Evolutionary conservation across 2,329 filamentous ascomycete genomes (phyloP), one percentile per base, ranked within the genome.

Genomic region (Huntiella abstrusa): DNA sequence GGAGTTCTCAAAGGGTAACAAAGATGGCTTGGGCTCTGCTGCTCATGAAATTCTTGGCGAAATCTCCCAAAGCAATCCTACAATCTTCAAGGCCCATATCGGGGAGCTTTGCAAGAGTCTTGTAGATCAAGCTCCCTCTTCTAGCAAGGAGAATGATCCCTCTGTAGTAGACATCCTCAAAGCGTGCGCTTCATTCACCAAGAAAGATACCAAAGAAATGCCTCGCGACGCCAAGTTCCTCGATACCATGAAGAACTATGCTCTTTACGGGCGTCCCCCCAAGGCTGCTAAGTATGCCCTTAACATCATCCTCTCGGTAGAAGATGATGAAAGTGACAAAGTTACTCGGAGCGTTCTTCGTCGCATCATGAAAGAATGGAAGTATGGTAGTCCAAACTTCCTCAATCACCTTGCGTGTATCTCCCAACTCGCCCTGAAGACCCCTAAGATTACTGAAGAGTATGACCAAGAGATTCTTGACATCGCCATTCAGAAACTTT

Each of bases 241-340:
- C 32, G 77, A 91, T 55, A 80, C 85, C 1, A 71, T 98, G 59
- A 76, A 80, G 51, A 80, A 75, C 54, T 96, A 91, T 59, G 83
- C 87, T 1, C 69, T 88, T 15, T 82, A 83, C 56, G 88, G 88
- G 16, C 73, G 73, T 17, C 88, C 87, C 2, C 73, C 83, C 8
- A 79, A 80, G 57, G 83, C 84, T 6, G 84, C 88, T 16, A 98
- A 98, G 61, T 86, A 96, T 63, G 91, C 91, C 0, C 77, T 96
- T 42, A 87, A 84, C 22, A 86, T 98, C 52, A 69, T 98, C 46
- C 75, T 94, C 61, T 78, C 83, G 33, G 79, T 78, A 54, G 67
- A 68, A 40, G 70, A 75, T 16, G 77, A 87, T 43, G 91, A 84
- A 59, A 81, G 70, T 53, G 63, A 87, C 56, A 80, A 92, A 64